A percentile compares a stretch with the other conserved stretches of the same genome.
Conservation (phyloP, 108 stramenopile genomes). For the Fistulifera pelliculosa region DNA sequence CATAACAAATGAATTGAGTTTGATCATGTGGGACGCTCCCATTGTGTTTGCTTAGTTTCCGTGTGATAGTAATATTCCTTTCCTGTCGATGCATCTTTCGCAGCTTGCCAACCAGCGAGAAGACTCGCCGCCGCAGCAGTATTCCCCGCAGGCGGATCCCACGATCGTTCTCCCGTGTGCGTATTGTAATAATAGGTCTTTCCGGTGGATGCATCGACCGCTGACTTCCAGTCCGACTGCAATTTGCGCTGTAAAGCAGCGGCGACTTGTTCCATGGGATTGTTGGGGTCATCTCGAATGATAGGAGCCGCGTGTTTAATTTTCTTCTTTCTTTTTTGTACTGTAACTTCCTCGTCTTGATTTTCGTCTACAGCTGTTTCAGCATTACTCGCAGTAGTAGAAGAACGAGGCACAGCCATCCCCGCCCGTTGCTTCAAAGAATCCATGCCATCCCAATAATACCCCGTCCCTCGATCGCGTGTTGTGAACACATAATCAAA, state of each 20-base stretch:
- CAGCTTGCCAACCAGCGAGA: conserved; percentile 62
- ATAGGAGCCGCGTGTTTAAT: conserved; percentile 26
- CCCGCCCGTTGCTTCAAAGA: conserved; percentile 13
- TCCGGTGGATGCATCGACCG: conserved; percentile 56
- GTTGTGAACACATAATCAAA: conserved; percentile 84
- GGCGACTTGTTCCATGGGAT: conserved; percentile 69
- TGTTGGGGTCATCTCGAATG: conserved; percentile 44
- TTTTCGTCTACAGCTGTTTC: not conserved
- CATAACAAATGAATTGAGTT: no score
- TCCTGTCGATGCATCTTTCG: conserved; percentile 37
- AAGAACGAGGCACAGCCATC: not conserved
- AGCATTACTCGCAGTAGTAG: not conserved
- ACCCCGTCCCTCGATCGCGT: conserved; percentile 55
- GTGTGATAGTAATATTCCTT: conserved; percentile 65
- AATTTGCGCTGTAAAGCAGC: conserved; percentile 48
- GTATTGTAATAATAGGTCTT: conserved; percentile 70
- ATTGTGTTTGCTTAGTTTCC: conserved; percentile 50
- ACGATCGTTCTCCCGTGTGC: conserved; percentile 37
- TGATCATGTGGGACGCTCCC: conserved; percentile 38
- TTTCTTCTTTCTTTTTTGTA: conserved; percentile 16
- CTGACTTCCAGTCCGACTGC: conserved; percentile 42
- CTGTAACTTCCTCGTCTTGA: not conserved
- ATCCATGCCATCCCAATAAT: conserved; percentile 87
- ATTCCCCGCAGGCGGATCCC: conserved; percentile 37
- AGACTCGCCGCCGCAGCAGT: conserved; percentile 11